These are phyloP conservation scores for Sporothrix curviconia DNA, from an alignment of 2,329 filamentous ascomycete species.

Conservation along the genomic window DNA sequence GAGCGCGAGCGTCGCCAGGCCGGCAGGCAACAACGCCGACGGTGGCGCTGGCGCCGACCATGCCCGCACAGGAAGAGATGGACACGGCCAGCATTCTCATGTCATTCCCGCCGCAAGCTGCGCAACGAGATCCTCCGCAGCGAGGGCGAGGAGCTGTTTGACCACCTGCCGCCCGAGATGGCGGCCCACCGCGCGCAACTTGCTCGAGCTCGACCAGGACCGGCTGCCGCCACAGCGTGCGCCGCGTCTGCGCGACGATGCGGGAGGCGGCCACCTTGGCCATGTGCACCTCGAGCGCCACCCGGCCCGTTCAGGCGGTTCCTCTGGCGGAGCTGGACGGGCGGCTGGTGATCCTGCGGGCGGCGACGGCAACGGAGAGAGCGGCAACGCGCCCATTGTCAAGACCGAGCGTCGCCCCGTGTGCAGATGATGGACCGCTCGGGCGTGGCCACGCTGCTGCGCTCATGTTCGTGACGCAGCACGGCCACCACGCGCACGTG, in stretches of 20 bases:
- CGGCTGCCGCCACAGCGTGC: constrained; percentile 23
- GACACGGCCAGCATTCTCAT: constrained; percentile 88
- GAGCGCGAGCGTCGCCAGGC: constrained; percentile 63
- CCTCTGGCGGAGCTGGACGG: not conserved
- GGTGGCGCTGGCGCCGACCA: constrained; percentile 42
- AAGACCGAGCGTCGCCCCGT: constrained; percentile 68
- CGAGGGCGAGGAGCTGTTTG: constrained; percentile 81
- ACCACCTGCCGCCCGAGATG: constrained; percentile 76
- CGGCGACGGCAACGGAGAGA: too few relatives aligned
- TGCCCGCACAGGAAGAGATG: constrained; percentile 59
- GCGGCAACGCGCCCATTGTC: constrained; percentile 30
- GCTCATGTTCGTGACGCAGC: constrained; percentile 97
- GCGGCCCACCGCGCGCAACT: constrained; percentile 76
- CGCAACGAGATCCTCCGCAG: constrained; percentile 85
- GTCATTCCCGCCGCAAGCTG: constrained; percentile 75
- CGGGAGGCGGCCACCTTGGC: constrained; percentile 4
- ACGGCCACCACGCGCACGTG: constrained; percentile 75
- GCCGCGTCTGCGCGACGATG: constrained; percentile 24
- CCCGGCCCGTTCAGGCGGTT: too few relatives aligned
- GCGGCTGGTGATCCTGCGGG: not conserved
- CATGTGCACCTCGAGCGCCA: too few relatives aligned
- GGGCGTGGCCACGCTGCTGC: constrained; percentile 88
- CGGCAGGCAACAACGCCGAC: constrained; percentile 45
- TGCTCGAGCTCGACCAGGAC: constrained; percentile 38
- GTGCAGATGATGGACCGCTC: constrained; percentile 97